Evolutionary conservation across 768 basidiomycete genomes (phyloP), one percentile per base, ranked within the genome.

Genomic region (Cytidiella melzeri): DNA sequence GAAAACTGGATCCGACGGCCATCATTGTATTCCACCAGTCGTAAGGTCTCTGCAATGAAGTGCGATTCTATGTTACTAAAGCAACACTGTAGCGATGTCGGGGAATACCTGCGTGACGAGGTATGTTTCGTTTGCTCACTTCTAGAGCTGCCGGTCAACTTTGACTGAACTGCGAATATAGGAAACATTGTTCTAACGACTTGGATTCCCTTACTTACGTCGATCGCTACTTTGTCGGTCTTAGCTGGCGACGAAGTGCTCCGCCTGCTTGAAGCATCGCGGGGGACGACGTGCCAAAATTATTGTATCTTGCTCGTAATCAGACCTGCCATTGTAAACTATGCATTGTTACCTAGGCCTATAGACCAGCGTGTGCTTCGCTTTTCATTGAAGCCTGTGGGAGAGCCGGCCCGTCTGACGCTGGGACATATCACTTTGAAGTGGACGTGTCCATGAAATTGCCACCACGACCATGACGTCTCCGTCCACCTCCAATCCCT

Each of bases 11-110:
- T 64, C 96, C 96, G 20, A 97, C 94, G 20, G 83, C 90, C 5
- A 97, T 99, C 51, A 84, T 99, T 43, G 96, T 97, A 2, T 99
- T 98, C 69, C 96, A 98, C 64, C 96, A 99, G 73, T 87, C 96
- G 91, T 94, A 64, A 48, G 85, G 57, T 19, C 27, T 1, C 47
- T 13, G 21, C 12, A n/a, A n/a, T n/a, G n/a, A n/a, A n/a, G n/a
- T n/a, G n/a, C n/a, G n/a, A n/a, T n/a, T n/a, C n/a, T n/a, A n/a
- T n/a, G n/a, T n/a, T n/a, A n/a, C n/a, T n/a, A n/a, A n/a, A n/a
- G n/a, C n/a, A n/a, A n/a, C n/a, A n/a, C n/a, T n/a, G 40, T 61
- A 96, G 92, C 42, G 96, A 99, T 67, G 91, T 98, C 20, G 96
- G 96, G 50, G 96, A 99, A 73, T 99, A 98, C 65, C 72, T 99